Percentiles rank a stretch among this genome's conserved stretches.
Evolutionary conservation across 2,329 filamentous ascomycete species (phyloP).

Genomic region (Aspergillus alliaceus): DNA sequence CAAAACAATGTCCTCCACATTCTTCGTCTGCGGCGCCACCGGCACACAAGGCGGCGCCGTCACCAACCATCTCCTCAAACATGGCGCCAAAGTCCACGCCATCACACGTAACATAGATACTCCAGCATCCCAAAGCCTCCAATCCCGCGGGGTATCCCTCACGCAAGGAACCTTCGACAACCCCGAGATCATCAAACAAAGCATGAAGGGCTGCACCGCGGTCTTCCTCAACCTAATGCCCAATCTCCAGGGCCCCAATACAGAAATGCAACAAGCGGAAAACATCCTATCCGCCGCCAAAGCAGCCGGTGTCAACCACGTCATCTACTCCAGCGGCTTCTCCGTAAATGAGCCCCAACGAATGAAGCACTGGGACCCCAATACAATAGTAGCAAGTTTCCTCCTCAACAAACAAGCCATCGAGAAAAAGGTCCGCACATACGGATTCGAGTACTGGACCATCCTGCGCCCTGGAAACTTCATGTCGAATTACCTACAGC

Average conservation of each 20-base stretch:
- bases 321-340: conserved; percentile 33
- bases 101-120: conserved; percentile 32
- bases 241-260: conserved; percentile 5
- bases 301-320: conserved; percentile 29
- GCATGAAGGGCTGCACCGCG: conserved; percentile 30
- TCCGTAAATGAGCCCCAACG: conserved; percentile 29
- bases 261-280: conserved; percentile 28
- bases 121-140: conserved; percentile 25
- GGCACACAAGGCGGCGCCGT: conserved; percentile 34
- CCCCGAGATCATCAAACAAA: conserved; percentile 24
- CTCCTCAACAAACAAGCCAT: conserved; percentile 44
- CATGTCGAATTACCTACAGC: conserved; percentile 52
- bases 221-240: conserved; percentile 29
- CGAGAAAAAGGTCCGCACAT: conserved; percentile 40
- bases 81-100: conserved; percentile 31
- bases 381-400: conserved; percentile 28
- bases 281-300: conserved; percentile 26
- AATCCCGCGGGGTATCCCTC: conserved; percentile 28
- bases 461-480: conserved; percentile 54
- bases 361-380: conserved; percentile 26
- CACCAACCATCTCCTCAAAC: conserved; percentile 26
- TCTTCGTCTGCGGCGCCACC: conserved; percentile 31
- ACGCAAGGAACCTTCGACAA: conserved; percentile 34
- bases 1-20: conserved; percentile 15
- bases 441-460: conserved; percentile 48